Evolutionary conservation across 257 asterid species (phyloP).

Genomic region (Gentiana straminea): DNA sequence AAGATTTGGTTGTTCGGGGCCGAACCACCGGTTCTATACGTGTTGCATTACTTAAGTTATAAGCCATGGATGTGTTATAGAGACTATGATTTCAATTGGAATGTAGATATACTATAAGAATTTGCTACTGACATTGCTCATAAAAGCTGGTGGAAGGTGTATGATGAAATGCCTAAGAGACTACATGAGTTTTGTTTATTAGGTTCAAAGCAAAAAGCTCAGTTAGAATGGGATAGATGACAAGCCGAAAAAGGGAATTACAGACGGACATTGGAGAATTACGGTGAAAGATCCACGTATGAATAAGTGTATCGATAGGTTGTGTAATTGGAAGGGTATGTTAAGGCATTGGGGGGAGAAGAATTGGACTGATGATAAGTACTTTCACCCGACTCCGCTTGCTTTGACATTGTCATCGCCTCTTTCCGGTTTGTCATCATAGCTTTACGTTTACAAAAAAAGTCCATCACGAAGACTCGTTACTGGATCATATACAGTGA

Average conservation of each 20-base stretch:
- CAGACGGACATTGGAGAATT: slow-evolving; percentile 67
- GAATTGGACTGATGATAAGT: slow-evolving; percentile 43
- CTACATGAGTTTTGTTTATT: slow-evolving; percentile 50
- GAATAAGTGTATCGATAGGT: slow-evolving; percentile 53
- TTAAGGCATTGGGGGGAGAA: slow-evolving; percentile 77
- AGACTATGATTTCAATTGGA: slow-evolving; percentile 90
- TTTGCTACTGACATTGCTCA: slow-evolving; percentile 87
- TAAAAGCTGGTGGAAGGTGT: slow-evolving; percentile 78
- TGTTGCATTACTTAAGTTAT: slow-evolving; percentile 68
- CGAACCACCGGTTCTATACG: slow-evolving; percentile 68
- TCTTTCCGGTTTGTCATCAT: no score
- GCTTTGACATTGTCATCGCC: slow-evolving; percentile 5
- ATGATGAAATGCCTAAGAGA: slow-evolving; percentile 53
- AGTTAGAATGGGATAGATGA: slow-evolving; percentile 78
- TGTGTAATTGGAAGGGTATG: slow-evolving; percentile 70
- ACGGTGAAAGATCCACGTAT: slow-evolving; percentile 33
- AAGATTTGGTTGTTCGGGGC: slow-evolving; percentile 51
- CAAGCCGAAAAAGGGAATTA: slow-evolving; percentile 47
- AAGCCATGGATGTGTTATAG: slow-evolving; percentile 90
- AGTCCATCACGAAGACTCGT: no score
- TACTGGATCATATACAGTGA: no score
- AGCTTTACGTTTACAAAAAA: no score
- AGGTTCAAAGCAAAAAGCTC: slow-evolving; percentile 69
- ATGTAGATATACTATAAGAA: slow-evolving; percentile 62
- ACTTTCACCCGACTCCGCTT: slow-evolving; percentile 37